Base-by-base conservation (phyloP, 2,329 filamentous ascomycete species). In the Apiospora marii region DNA sequence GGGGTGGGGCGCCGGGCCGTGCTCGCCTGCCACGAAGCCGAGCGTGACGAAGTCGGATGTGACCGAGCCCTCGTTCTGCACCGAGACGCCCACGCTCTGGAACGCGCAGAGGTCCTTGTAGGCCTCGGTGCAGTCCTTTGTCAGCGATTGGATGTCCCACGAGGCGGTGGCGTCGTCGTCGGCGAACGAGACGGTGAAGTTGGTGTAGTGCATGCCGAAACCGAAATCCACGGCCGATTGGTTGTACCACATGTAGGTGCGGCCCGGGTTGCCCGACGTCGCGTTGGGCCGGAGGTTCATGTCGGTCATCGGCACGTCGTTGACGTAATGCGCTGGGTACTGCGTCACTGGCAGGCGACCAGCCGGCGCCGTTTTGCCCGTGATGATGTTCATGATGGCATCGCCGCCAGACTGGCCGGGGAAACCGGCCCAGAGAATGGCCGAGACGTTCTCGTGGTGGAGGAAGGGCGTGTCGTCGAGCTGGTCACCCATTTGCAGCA, bases 241-340 rank as follows among this genome's bases (percentile, higher is more conserved):
- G n/a, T 82, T 81, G 76, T 85, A 87, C 85, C 85, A 88, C 75
- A 83, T 84, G 75, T 88, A 88, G 7, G 86, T 88, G 16, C 85
- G 79, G 1, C 86, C 85, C 2, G 85, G 85, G 53, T 80, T 84
- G 1, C 77, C 77, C 16, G 70, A 75, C 10, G 74, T 76, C 1
- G 75, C 74, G 72, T 83, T 82, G 0, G 86, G 85, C 0, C 86
- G 82, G 1, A 88, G 80, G 8, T 76, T 76, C 85, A 88, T 88
- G 74, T 88, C 83, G 2, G 84, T 86, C 84, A 87, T 86, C 3
- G 84, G 81, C 12, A 87, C 81, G 69, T 85, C 75, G 27, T 80
- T 69, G 5, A 83, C 82, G 75, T 87, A 88, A 64, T 78, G 76
- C 1, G 83, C 82, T 4, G 85, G 85, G 75, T 88, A 88, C 76